phyloP scores from a whole-genome alignment of 768 basidiomycete genomes.

The Mrakia gelida region DNA sequence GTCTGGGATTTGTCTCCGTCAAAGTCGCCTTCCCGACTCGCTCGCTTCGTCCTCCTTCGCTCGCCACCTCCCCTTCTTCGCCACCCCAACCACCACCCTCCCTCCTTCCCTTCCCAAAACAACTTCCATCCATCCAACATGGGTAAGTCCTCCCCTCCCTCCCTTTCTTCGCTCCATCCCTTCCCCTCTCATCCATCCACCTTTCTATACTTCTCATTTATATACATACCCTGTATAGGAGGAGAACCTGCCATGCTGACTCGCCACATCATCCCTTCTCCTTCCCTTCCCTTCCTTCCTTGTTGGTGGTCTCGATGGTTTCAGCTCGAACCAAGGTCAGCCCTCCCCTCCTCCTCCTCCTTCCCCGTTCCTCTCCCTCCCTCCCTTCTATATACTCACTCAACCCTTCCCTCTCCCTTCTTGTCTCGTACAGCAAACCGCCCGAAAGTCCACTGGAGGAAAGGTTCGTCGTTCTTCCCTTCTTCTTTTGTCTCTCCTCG shows the following conservation, averaged over 20 bases:
- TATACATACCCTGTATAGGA: neutral
- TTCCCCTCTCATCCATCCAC: neutral
- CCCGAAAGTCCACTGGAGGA: slow-evolving; percentile 33
- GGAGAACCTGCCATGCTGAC: neutral
- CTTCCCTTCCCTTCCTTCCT: neutral
- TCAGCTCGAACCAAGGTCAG: slow-evolving; percentile 7
- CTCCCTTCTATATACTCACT: neutral
- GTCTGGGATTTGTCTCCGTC: neutral
- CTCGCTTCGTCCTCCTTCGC: neutral
- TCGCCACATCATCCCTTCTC: neutral
- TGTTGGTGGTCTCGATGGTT: neutral
- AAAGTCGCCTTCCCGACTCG: neutral
- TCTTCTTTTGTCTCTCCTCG: neutral
- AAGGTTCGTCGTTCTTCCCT: slow-evolving; percentile 18
- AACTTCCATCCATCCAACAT: neutral
- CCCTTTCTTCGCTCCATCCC: neutral
- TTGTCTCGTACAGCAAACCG: slow-evolving; percentile 24
- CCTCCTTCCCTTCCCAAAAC: neutral
- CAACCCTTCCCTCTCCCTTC: neutral
- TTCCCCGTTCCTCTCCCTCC: neutral
- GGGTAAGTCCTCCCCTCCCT: neutral
- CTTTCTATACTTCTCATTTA: neutral
- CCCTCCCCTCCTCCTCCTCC: neutral
- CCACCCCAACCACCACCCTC: slow-evolving; percentile 1
- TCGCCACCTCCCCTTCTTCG: neutral